A percentile compares a stretch with the other conserved stretches of the same genome.
Evolutionary conservation across 805 yeast species (phyloP).

Genomic region (Schwanniomyces pseudopolymorphus): DNA sequence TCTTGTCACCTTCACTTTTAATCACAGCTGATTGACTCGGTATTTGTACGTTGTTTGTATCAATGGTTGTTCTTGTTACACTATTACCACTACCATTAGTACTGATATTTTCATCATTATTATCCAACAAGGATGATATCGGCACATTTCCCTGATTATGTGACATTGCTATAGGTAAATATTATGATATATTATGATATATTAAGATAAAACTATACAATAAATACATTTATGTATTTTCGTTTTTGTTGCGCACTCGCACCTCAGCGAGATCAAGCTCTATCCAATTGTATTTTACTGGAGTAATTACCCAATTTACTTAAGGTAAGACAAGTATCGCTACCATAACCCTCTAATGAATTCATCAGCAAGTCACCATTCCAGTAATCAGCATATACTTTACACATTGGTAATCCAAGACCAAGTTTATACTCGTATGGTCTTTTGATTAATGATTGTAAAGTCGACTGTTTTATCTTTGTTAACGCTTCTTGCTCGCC

Average conservation of each 20-base stretch:
- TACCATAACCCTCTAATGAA: slow-evolving; percentile 87
- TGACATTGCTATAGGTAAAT: slow-evolving; percentile 10
- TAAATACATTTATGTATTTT: not conserved
- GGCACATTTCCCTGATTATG: slow-evolving; percentile 28
- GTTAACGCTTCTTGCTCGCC: slow-evolving; percentile 31
- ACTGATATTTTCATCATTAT: slow-evolving; percentile 9
- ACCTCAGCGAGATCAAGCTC: slow-evolving; percentile 44
- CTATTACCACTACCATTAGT: not conserved
- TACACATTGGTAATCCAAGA: slow-evolving; percentile 88
- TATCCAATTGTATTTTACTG: slow-evolving; percentile 66
- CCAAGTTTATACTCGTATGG: slow-evolving; percentile 78
- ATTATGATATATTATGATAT: not conserved
- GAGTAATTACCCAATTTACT: slow-evolving; percentile 73
- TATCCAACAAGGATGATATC: slow-evolving; percentile 29
- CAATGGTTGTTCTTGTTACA: not conserved
- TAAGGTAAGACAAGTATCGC: slow-evolving; percentile 79
- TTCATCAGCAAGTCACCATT: slow-evolving; percentile 84
- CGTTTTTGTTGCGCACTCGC: not conserved
- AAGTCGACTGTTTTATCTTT: slow-evolving; percentile 47
- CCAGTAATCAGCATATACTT: slow-evolving; percentile 95
- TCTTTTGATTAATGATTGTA: slow-evolving; percentile 65
- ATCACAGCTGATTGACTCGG: not conserved
- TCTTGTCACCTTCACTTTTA: not conserved
- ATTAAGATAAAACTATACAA: not conserved
- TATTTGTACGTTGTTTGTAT: not conserved